These are phyloP conservation scores for Diutina scorzettiae DNA, from an alignment of 1,139 yeast species.

Conservation along the genomic window DNA sequence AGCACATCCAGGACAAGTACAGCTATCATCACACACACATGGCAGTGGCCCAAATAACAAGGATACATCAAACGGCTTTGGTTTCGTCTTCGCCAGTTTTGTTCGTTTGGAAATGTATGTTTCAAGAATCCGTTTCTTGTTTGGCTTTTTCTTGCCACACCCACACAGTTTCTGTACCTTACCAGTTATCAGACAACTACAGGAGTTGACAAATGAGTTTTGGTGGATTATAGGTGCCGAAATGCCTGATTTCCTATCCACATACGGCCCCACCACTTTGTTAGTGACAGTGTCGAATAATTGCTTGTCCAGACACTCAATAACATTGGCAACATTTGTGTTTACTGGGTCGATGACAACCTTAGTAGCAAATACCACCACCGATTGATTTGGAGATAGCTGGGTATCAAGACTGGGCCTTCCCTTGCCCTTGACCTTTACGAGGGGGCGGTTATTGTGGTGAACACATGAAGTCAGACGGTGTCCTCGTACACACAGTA, in stretches of 20 bases:
- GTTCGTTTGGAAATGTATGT: slow-evolving; percentile 22
- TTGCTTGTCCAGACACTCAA: slow-evolving; percentile 38
- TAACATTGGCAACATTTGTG: slow-evolving; percentile 25
- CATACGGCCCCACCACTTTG: slow-evolving; percentile 30
- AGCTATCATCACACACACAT: slow-evolving; percentile 35
- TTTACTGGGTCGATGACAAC: slow-evolving; percentile 11
- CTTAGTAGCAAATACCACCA: slow-evolving; percentile 47
- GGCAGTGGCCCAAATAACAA: no score
- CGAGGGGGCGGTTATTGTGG: slow-evolving; percentile 52
- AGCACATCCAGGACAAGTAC: slow-evolving; percentile 36
- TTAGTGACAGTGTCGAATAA: slow-evolving; percentile 38
- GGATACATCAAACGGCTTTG: no score
- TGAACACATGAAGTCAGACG: slow-evolving; percentile 82
- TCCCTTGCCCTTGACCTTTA: slow-evolving; percentile 83
- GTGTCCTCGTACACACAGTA: slow-evolving; percentile 86
- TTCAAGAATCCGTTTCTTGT: slow-evolving; percentile 26
- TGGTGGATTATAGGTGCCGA: slow-evolving; percentile 18
- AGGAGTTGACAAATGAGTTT: slow-evolving; percentile 25
- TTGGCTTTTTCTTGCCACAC: slow-evolving; percentile 18
- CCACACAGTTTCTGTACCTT: slow-evolving; percentile 18
- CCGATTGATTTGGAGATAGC: slow-evolving; percentile 38
- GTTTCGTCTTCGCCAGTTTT: slow-evolving; percentile 4
- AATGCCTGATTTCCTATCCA: slow-evolving; percentile 10
- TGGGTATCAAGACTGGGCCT: slow-evolving; percentile 44
- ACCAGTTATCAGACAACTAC: slow-evolving; percentile 22